Evolutionary conservation across 225 moss, liverwort and hornwort genomes (phyloP).

Genomic region (Anthoceros angustus): DNA sequence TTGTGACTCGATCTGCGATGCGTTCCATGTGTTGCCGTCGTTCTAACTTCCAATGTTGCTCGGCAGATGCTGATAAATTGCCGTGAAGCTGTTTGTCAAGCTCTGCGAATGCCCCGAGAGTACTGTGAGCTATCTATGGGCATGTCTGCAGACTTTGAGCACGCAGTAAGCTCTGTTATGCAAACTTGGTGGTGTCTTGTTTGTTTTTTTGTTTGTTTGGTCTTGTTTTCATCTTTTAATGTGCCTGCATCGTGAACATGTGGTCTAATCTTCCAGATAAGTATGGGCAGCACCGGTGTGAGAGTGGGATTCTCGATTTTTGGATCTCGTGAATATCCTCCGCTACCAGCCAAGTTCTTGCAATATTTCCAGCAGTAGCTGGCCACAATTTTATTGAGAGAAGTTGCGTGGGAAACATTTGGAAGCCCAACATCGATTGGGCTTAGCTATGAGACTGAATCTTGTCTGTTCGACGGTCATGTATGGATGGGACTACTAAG

Average conservation of each 20-base stretch:
- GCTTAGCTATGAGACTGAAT: too few species aligned
- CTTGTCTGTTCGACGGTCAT: too few species aligned
- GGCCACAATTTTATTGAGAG: too few species aligned
- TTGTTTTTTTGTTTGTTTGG: background rate
- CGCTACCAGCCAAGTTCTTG: too few species aligned
- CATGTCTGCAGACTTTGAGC: constrained; percentile 91
- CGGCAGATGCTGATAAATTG: constrained; percentile 58
- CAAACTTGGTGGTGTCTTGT: background rate
- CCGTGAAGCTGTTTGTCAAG: constrained; percentile 50
- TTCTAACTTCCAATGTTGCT: background rate
- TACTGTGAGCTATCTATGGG: constrained; percentile 91
- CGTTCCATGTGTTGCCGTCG: too few species aligned
- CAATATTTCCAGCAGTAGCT: too few species aligned
- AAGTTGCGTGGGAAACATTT: too few species aligned
- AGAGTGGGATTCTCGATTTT: constrained; percentile 72
- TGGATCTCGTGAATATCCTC: constrained; percentile 50
- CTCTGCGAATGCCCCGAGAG: constrained; percentile 48
- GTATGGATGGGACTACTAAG: too few species aligned
- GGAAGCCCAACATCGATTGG: too few species aligned
- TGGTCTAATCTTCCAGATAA: constrained; percentile 26
- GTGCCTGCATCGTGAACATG: too few species aligned
- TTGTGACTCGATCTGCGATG: too few species aligned
- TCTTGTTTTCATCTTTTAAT: background rate
- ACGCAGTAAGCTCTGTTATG: constrained; percentile 33
- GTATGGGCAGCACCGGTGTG: constrained; percentile 81